Evolutionary conservation across 2,329 filamentous ascomycete genomes (phyloP), one percentile per base, ranked within the genome.

Genomic region (Lojkania enalia): DNA sequence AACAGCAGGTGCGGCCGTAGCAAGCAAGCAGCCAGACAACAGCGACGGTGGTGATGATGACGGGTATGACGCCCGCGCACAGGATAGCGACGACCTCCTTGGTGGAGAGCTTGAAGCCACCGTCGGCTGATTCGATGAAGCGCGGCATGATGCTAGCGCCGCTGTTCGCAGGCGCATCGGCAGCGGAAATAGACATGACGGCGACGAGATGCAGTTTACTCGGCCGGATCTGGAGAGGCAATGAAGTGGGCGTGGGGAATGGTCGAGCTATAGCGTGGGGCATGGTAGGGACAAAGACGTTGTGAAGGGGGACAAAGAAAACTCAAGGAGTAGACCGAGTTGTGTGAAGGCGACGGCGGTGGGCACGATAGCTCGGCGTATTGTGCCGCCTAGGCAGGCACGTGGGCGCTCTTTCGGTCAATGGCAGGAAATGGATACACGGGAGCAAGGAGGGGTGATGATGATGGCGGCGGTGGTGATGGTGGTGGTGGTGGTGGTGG

Each of bases 11-110:
- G 15, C 38, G 37, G 15, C 39, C 39, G 21, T 43, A 47, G 35
- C 15, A 42, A 23, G 6, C 23, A 2, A 66, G 54, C 4, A 63
- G 55, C 51, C 57, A 66, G 20, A 56, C 42, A 19, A 60, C 57
- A 3, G 58, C 49, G 46, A 58, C 60, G 37, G 56, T 46, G 19
- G 59, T 40, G 19, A 57, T 50, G 27, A 64, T 49, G 35, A 53
- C 51, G 14, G 61, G 61, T 12, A 65, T 33, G 11, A 63, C 40
- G 35, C 57, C 60, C 5, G 64, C 35, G 18, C 53, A 48, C 33
- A 66, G 40, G 20, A 66, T 58, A 21, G 63, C 44, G 12, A 52
- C 54, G 23, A 64, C 60, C 21, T 56, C 23, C 7, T n/a, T n/a
- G 23, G 7, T 27, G 7, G 23, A 27, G n/a, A 27, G n/a, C n/a